Evolutionary conservation across 345 rosid species (phyloP).

Genomic region (Dovyalis caffra): DNA sequence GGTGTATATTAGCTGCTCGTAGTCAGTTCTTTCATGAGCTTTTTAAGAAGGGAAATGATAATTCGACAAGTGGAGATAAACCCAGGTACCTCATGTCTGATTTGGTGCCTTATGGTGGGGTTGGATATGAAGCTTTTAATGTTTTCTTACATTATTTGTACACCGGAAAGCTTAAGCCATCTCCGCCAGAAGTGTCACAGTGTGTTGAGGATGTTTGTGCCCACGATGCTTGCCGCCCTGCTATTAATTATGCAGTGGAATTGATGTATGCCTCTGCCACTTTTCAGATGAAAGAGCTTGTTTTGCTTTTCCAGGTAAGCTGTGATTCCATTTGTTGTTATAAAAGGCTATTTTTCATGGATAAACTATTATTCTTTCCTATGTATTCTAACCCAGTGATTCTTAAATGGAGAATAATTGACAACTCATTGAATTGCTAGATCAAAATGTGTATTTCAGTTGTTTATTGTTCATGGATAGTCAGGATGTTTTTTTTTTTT

Average conservation of each 20-base stretch:
- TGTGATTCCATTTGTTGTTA: not conserved
- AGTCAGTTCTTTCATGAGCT: slow-evolving; percentile 37
- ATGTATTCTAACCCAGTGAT: not conserved
- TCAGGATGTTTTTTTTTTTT: not conserved
- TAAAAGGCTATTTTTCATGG: not conserved
- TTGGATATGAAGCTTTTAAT: slow-evolving; percentile 44
- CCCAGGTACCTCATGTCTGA: slow-evolving; percentile 34
- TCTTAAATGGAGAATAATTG: not conserved
- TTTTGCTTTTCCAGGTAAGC: slow-evolving; percentile 43
- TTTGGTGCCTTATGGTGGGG: slow-evolving; percentile 26
- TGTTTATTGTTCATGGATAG: not conserved
- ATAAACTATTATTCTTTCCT: not conserved
- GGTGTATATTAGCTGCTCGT: slow-evolving; percentile 48
- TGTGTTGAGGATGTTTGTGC: slow-evolving; percentile 41
- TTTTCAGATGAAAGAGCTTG: slow-evolving; percentile 42
- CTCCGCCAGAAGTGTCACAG: slow-evolving; percentile 40
- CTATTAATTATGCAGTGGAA: slow-evolving; percentile 38
- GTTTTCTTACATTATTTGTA: slow-evolving; percentile 41
- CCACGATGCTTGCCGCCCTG: slow-evolving; percentile 49
- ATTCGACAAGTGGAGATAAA: slow-evolving; percentile 26
- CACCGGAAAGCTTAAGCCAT: slow-evolving; percentile 36
- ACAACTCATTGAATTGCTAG: not conserved
- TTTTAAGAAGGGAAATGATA: not conserved
- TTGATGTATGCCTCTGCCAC: slow-evolving; percentile 46
- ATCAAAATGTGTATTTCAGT: not conserved